Conservation (phyloP, 768 basidiomycete genomes). For the Calocera viscosa region DNA sequence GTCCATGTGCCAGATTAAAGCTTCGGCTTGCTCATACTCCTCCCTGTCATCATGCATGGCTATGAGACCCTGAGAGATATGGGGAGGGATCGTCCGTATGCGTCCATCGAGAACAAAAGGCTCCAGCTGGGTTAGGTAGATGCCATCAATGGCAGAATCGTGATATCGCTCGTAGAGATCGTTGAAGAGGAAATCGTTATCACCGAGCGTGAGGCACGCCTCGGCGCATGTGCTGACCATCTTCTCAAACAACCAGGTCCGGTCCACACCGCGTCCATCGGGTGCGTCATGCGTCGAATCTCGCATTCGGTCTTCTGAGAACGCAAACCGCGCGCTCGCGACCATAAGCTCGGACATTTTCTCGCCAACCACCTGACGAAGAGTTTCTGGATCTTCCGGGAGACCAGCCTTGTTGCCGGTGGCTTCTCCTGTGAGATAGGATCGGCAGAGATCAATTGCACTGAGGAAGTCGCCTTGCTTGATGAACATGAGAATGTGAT, state of each 20-base stretch:
- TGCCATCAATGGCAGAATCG: constrained; percentile 65
- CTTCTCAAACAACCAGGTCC: constrained; percentile 78
- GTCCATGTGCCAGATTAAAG: constrained; percentile 92
- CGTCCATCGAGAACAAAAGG: constrained; percentile 62
- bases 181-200: constrained; percentile 82
- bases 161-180: constrained; percentile 87
- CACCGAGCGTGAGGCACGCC: constrained; percentile 66
- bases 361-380: constrained; percentile 53
- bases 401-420: constrained; percentile 81
- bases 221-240: constrained; percentile 65
- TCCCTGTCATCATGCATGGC: constrained; percentile 58
- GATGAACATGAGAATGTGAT: constrained; percentile 72
- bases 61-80: constrained; percentile 75
- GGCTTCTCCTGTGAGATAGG: constrained; percentile 68
- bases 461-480: constrained; percentile 76
- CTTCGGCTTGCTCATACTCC: constrained; percentile 66
- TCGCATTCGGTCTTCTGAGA: constrained; percentile 88
- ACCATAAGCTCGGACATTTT: constrained; percentile 72
- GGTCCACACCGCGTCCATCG: constrained; percentile 83
- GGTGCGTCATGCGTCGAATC: constrained; percentile 73
- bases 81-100: constrained; percentile 69
- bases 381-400: constrained; percentile 49
- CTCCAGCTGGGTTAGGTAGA: constrained; percentile 74
- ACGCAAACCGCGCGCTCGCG: constrained; percentile 78
- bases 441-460: constrained; percentile 74